Percentiles rank a stretch among this genome's conserved stretches.
Conservation (phyloP, 495 filamentous ascomycete species). For the Poronia punctata region DNA sequence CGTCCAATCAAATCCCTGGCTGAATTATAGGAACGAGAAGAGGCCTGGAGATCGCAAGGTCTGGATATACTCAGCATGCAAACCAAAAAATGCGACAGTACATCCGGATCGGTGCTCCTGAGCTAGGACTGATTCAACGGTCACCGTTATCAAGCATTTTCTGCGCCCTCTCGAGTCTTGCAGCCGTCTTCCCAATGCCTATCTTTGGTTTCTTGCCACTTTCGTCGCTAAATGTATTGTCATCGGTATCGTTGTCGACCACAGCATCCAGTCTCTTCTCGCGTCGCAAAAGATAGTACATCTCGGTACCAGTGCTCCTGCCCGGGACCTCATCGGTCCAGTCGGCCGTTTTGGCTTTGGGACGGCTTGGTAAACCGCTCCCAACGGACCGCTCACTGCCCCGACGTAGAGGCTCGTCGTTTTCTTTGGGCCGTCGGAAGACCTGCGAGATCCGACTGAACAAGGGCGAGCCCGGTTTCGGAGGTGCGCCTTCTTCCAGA, state of each 20-base stretch:
- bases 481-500: background rate
- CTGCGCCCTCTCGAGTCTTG: constrained; percentile 18
- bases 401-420: background rate
- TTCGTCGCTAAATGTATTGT: constrained; percentile 8
- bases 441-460: background rate
- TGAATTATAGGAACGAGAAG: too few species aligned
- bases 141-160: constrained; percentile 8
- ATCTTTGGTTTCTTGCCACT: constrained; percentile 11
- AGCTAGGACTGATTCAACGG: background rate
- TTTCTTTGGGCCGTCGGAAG: background rate
- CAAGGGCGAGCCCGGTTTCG: background rate
- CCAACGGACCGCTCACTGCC: too few species aligned
- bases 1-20: too few species aligned
- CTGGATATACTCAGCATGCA: too few species aligned
- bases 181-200: constrained; percentile 14
- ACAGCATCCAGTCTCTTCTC: background rate
- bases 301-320: constrained; percentile 1
- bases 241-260: background rate
- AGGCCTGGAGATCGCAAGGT: too few species aligned
- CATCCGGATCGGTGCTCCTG: too few species aligned
- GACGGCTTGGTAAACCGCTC: too few species aligned
- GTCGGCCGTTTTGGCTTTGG: background rate
- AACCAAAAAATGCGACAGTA: too few species aligned
- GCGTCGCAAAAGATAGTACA: background rate
- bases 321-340: background rate